phyloP scores from a whole-genome alignment of 768 basidiomycete species.

The Russula ochroleuca region DNA sequence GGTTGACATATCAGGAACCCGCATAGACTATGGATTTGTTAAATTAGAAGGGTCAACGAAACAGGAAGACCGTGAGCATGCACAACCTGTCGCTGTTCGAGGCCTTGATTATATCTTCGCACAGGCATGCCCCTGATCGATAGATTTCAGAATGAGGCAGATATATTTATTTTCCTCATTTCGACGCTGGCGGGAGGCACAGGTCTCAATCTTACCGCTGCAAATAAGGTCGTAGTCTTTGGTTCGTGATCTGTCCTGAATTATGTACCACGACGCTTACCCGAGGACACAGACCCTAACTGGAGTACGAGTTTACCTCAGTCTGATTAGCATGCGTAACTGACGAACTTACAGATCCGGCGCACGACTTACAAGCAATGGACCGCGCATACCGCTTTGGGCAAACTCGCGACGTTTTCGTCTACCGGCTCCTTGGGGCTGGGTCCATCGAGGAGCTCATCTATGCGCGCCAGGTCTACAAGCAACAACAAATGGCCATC shows the following conservation, averaged over 20 bases:
- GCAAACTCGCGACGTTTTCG: conserved; percentile 79
- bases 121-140: conserved; percentile 86
- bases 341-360: conserved; percentile 61
- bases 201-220: conserved; percentile 84
- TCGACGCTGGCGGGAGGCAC: conserved; percentile 91
- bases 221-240: conserved; percentile 93
- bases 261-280: not conserved
- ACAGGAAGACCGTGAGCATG: conserved; percentile 56
- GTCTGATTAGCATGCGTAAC: not conserved
- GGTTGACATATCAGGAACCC: not conserved
- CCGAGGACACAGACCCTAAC: conserved; percentile 61
- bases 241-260: conserved; percentile 39
- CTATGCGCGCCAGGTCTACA: conserved; percentile 86
- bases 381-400: conserved; percentile 84
- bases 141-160: conserved; percentile 67
- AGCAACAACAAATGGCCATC: conserved; percentile 92
- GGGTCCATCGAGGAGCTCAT: conserved; percentile 87
- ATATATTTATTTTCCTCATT: conserved; percentile 78
- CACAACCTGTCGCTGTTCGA: not conserved
- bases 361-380: conserved; percentile 92
- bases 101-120: conserved; percentile 3
- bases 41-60: conserved; percentile 77
- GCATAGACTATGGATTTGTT: conserved; percentile 53
- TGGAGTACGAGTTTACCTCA: conserved; percentile 65
- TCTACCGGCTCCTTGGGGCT: conserved; percentile 79